These are phyloP conservation scores for Climacium dendroides DNA, from an alignment of 225 moss, liverwort and hornwort species.

Conservation along the genomic window DNA sequence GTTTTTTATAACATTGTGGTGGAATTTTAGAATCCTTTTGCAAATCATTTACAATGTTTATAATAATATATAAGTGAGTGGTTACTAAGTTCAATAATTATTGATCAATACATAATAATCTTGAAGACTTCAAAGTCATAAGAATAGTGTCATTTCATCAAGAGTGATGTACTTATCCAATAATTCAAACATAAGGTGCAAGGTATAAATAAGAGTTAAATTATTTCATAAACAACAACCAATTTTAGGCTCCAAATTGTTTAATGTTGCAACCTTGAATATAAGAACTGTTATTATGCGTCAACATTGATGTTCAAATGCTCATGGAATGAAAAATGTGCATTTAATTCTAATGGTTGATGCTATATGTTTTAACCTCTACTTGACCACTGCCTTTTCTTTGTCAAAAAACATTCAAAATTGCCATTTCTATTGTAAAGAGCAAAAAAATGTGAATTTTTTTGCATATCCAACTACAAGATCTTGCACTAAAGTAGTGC, in stretches of 20 bases:
- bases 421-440: no score
- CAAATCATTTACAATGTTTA: no score
- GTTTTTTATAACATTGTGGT: neutral
- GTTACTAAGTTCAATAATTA: neutral
- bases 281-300: neutral
- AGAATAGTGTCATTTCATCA: neutral
- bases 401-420: no score
- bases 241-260: neutral
- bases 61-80: neutral
- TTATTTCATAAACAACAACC: neutral
- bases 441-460: no score
- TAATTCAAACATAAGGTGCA: neutral
- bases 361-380: neutral
- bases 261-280: neutral
- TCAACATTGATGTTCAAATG: neutral
- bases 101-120: neutral
- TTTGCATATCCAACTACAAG: no score
- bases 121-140: neutral
- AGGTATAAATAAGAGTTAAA: neutral
- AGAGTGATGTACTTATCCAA: fast-evolving
- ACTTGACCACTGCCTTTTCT: fast-evolving
- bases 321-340: neutral
- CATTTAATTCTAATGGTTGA: neutral
- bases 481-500: no score
- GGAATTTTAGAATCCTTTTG: neutral